Evolutionary conservation across 2,329 filamentous ascomycete genomes (phyloP).

Genomic region (Tolypocladium ophioglossoides): DNA sequence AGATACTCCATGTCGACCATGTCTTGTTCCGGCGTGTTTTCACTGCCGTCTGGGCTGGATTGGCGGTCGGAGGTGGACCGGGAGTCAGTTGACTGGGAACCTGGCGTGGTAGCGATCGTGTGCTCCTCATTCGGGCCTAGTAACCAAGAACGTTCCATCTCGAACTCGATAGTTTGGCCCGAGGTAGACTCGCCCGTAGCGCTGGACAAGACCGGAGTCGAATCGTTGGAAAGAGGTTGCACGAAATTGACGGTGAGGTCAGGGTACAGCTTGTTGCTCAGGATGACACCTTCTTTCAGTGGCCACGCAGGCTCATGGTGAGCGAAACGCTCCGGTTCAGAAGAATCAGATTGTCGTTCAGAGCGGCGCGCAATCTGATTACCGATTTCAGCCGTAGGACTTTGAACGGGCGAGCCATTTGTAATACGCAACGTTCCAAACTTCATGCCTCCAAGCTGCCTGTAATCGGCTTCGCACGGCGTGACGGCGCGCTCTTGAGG

Average conservation of each 20-base stretch:
- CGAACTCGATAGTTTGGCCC: background rate
- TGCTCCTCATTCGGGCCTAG: background rate
- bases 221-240: background rate
- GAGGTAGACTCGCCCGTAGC: background rate
- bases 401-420: conserved; percentile 45
- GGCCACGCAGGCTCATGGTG: background rate
- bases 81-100: background rate
- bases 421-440: conserved; percentile 52
- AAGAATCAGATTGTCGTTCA: background rate
- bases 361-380: background rate
- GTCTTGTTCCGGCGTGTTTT: too few species aligned
- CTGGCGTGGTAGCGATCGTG: too few species aligned
- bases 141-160: background rate
- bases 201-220: background rate
- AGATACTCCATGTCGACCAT: conserved; percentile 13
- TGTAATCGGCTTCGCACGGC: conserved; percentile 45
- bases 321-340: background rate
- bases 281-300: background rate
- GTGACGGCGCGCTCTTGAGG: conserved; percentile 18
- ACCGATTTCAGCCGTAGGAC: conserved; percentile 11
- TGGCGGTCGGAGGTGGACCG: background rate
- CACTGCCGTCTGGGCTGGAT: background rate
- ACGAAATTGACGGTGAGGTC: background rate
- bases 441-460: conserved; percentile 50
- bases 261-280: background rate